Evolutionary conservation across 2,329 filamentous ascomycete species (phyloP).

Genomic region (Diaporthe sp.): DNA sequence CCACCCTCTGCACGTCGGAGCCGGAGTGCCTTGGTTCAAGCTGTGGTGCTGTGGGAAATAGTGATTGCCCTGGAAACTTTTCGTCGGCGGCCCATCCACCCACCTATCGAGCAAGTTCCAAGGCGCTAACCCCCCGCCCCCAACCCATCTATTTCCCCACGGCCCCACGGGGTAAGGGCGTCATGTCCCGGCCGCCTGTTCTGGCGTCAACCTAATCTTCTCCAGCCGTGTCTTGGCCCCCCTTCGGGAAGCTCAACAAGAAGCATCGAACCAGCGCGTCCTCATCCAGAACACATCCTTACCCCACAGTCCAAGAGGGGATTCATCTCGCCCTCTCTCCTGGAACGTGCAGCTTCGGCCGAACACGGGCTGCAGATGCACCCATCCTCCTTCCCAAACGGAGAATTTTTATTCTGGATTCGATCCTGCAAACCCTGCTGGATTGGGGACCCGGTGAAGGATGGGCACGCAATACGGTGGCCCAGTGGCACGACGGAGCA

Average conservation of each 20-base stretch:
- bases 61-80: background rate
- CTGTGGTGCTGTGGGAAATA: background rate
- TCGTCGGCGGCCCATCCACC: background rate
- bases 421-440: conserved; percentile 12
- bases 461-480: conserved; percentile 3
- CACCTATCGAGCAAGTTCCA: conserved; percentile 9
- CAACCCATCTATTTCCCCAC: conserved; percentile 25
- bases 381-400: conserved; percentile 21
- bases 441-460: conserved; percentile 12
- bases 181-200: conserved; percentile 28
- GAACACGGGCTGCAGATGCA: conserved; percentile 19
- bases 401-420: background rate
- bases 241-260: conserved; percentile 21
- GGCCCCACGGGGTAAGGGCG: conserved; percentile 31
- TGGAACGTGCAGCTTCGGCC: conserved; percentile 22
- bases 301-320: conserved; percentile 26
- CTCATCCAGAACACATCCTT: conserved; percentile 20
- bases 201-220: conserved; percentile 34
- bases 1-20: conserved; percentile 16
- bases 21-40: conserved; percentile 11
- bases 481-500: conserved; percentile 15
- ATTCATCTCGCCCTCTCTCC: conserved; percentile 12
- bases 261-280: conserved; percentile 3
- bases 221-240: conserved; percentile 28
- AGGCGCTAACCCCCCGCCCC: conserved; percentile 28